Evolutionary conservation across 2,329 filamentous ascomycete genomes (phyloP), one percentile per base, ranked within the genome.

Genomic region (Fusarium nurragi): DNA sequence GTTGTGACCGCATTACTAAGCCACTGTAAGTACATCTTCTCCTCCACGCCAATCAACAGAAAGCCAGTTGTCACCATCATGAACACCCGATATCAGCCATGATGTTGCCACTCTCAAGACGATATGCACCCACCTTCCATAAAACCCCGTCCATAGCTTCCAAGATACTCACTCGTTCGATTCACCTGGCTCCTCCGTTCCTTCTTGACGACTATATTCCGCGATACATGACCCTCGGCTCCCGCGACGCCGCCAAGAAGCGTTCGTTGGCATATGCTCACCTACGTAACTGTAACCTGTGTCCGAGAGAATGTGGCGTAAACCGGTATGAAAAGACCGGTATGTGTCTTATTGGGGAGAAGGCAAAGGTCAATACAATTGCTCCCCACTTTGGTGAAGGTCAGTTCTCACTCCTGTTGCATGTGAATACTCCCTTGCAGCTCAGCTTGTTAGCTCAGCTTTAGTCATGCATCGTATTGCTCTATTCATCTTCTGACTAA

Each of bases 361-460:
- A 84, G 43, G 90, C 88, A 54, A 93, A 92, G 71, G 91, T 95
- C 67, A 93, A 92, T 74, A 91, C 91, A 9, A 92, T 96, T 66
- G 92, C 91, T 56, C 92, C 92, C 47, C 92, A 95, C 77, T 94
- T 94, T 74, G 92, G 91, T 39, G 91, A 94, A 81, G 87, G 83
- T 84, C 63, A 67, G 80, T 76, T 45, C 38, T 46, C 48, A 49
- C 37, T 53, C 32, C 9, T 23, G 38, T 48, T 37, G 25, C 28
- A 50, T 43, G 23, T 21, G 37, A 34, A 54, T 56, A 47, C 47
- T 60, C 55, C 60, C 60, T 59, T 62, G 45, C 46, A 37, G 57
- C 22, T 32, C 54, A 44, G 54, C 26, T 46, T 21, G 1, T 23
- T 45, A 52, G 40, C 47, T 41, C 53, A 22, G 2, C 2, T 18